Conservation (phyloP, 202 grass and related monocot genomes). For the Eragrostis tef region DNA sequence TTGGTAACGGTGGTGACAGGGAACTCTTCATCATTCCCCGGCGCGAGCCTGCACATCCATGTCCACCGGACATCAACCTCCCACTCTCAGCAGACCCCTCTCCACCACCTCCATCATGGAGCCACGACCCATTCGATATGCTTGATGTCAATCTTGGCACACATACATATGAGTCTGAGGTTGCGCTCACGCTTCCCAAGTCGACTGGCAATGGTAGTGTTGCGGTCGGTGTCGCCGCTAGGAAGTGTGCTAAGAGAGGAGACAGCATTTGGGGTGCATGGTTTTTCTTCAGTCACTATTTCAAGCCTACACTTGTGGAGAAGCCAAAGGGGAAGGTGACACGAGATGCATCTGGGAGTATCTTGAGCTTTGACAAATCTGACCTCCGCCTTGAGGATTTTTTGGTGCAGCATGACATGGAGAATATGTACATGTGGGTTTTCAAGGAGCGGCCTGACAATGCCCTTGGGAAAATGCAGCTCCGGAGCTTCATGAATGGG, state of each 20-base stretch:
- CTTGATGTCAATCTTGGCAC: slow-evolving; percentile 65
- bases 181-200: slow-evolving; percentile 63
- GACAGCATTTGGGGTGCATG: slow-evolving; percentile 88
- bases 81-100: slow-evolving; percentile 62
- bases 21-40: slow-evolving; percentile 57
- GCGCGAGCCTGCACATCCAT: slow-evolving; percentile 33
- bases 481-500: slow-evolving; percentile 86
- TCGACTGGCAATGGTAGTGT: slow-evolving; percentile 25
- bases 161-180: slow-evolving; percentile 63
- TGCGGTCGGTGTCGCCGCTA: slow-evolving; percentile 21
- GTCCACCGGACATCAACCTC: slow-evolving; percentile 74
- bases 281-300: slow-evolving; percentile 88
- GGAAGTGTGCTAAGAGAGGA: slow-evolving; percentile 70
- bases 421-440: slow-evolving; percentile 95
- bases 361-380: slow-evolving; percentile 69
- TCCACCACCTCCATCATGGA: slow-evolving; percentile 46
- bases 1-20: slow-evolving; percentile 38
- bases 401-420: slow-evolving; percentile 87
- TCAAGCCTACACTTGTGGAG: slow-evolving; percentile 61
- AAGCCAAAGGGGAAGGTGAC: slow-evolving; percentile 67
- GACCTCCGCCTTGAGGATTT: slow-evolving; percentile 75
- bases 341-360: slow-evolving; percentile 44
- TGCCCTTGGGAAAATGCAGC: slow-evolving; percentile 81
- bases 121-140: slow-evolving; percentile 54
- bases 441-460: slow-evolving; percentile 83